Conservation (phyloP, 306 rosid species). For the Medicago truncatula region MtrunA17r5.0-ANR NC_053046.1:4112501-4113000, state of each 20-base stretch:
- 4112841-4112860: constrained; percentile 56
- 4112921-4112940: constrained; percentile 62
- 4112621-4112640: constrained; percentile 46
- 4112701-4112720: constrained; percentile 45
- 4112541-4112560: constrained; percentile 50
- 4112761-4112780: constrained; percentile 55
- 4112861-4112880: constrained; percentile 43
- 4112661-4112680: constrained; percentile 45
- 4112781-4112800: constrained; percentile 58
- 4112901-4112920: constrained; percentile 58
- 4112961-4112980: constrained; percentile 54
- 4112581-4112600: constrained; percentile 53
- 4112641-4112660: constrained; percentile 54
- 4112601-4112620: constrained; percentile 58
- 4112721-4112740: constrained; percentile 54
- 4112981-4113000: constrained; percentile 53
- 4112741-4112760: constrained; percentile 55
- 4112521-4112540: constrained; percentile 51
- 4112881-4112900: constrained; percentile 51
- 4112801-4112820: constrained; percentile 49
- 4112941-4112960: constrained; percentile 51
- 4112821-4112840: constrained; percentile 45
- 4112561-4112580: constrained; percentile 53
- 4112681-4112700: constrained; percentile 46
- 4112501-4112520: constrained; percentile 56